phyloP scores from a whole-genome alignment of 371 early-diverging fungal species.

The Rhizomucor miehei region DNA sequence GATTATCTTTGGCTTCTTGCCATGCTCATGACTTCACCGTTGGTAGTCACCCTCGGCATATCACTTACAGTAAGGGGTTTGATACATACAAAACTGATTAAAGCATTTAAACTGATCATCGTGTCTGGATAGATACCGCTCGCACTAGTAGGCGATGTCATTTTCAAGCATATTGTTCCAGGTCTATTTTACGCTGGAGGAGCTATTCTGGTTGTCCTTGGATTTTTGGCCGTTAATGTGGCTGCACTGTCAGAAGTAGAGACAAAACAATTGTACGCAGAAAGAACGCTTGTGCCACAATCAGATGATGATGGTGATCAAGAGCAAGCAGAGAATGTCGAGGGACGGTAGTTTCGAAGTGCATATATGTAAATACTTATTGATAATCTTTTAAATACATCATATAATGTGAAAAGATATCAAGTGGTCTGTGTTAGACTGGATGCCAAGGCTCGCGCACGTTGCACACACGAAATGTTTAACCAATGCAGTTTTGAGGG shows the following conservation, averaged over 20 bases:
- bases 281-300: conserved; percentile 9
- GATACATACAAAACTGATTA: background rate
- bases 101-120: background rate
- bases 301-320: conserved; percentile 3
- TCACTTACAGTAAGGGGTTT: conserved; percentile 62
- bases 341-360: background rate
- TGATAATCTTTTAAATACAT: too few relatives aligned
- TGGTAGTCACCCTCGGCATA: conserved; percentile 76
- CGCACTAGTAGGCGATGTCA: conserved; percentile 69
- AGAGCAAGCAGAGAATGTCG: background rate
- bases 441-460: background rate
- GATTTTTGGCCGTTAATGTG: conserved; percentile 67
- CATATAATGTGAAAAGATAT: too few relatives aligned
- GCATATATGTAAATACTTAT: background rate
- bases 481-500: background rate
- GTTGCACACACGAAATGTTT: too few relatives aligned
- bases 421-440: too few relatives aligned
- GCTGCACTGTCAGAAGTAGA: conserved; percentile 39
- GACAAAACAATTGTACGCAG: conserved; percentile 13
- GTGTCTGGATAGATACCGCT: conserved; percentile 56
- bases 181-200: conserved; percentile 63
- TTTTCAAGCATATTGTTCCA: conserved; percentile 60
- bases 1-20: conserved; percentile 81
- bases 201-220: conserved; percentile 62
- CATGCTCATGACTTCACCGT: conserved; percentile 79